Percentiles rank a stretch among this genome's conserved stretches.
These are phyloP conservation scores for Stemphylium lycopersici DNA, from an alignment of 2,329 filamentous ascomycete species.

Conservation along the genomic window DNA sequence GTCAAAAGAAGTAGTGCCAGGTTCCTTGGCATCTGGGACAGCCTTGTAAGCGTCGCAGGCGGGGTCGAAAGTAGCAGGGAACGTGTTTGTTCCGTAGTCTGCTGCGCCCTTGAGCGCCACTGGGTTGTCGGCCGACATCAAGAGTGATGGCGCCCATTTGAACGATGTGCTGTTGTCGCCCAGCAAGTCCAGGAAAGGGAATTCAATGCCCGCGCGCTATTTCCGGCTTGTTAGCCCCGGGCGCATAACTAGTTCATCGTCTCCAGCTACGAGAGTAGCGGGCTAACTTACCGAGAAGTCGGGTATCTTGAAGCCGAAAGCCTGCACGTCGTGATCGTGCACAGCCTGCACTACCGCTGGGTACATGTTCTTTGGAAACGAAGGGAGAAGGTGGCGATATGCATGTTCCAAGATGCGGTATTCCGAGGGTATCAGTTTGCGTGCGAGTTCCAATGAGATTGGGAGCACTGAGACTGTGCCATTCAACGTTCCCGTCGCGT, in stretches of 20 bases:
- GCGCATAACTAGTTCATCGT: not conserved
- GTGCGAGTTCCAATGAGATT: slow-evolving; percentile 56
- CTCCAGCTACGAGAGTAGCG: not conserved
- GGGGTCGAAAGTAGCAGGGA: slow-evolving; percentile 55
- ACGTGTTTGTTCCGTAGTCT: slow-evolving; percentile 56
- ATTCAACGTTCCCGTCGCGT: slow-evolving; percentile 61
- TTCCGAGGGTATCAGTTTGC: slow-evolving; percentile 56
- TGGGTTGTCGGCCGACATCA: slow-evolving; percentile 54
- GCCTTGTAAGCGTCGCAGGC: slow-evolving; percentile 57
- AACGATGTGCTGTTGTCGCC: slow-evolving; percentile 60
- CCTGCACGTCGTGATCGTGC: slow-evolving; percentile 59
- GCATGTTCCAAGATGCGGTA: slow-evolving; percentile 59
- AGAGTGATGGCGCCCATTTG: slow-evolving; percentile 56
- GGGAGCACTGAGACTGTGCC: slow-evolving; percentile 60
- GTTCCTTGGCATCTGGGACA: slow-evolving; percentile 28
- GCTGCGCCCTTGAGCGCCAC: slow-evolving; percentile 54
- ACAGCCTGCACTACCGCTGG: slow-evolving; percentile 59
- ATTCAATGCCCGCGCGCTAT: slow-evolving; percentile 60
- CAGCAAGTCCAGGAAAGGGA: slow-evolving; percentile 62
- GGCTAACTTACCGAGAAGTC: slow-evolving; percentile 56
- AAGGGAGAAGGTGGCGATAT: slow-evolving; percentile 56
- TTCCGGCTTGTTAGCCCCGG: not conserved
- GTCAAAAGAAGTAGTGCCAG: slow-evolving; percentile 30
- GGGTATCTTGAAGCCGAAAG: slow-evolving; percentile 51
- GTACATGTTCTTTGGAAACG: slow-evolving; percentile 60